A percentile compares a stretch with the other conserved stretches of the same genome.
Conservation (phyloP, 352 stramenopile species). For the Phytophthora pluvialis region DNA sequence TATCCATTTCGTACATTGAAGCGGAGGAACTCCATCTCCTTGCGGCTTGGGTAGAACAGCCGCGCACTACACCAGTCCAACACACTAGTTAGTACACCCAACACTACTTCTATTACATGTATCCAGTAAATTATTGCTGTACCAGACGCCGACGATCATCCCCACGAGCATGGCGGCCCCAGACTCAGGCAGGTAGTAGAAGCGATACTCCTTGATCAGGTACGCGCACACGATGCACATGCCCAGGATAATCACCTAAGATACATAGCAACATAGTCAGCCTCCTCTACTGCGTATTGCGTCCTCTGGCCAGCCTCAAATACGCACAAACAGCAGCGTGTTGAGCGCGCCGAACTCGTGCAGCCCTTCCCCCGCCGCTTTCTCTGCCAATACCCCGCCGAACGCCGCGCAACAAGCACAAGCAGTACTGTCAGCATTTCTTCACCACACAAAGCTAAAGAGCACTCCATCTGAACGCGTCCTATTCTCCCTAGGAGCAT, state of each 20-base stretch:
- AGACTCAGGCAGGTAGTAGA: conserved; percentile 92
- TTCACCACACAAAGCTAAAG: neutral
- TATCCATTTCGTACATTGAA: conserved; percentile 67
- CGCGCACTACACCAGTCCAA: conserved; percentile 51
- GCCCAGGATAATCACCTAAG: conserved; percentile 83
- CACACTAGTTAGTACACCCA: conserved; percentile 1
- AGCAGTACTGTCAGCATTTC: neutral
- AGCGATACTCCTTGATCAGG: conserved; percentile 90
- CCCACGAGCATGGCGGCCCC: conserved; percentile 93
- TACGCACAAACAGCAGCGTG: conserved; percentile 84
- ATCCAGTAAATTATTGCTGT: neutral
- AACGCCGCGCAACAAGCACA: neutral
- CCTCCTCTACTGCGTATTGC: neutral
- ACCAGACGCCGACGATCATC: conserved; percentile 86
- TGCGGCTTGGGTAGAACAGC: conserved; percentile 83
- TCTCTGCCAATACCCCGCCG: conserved; percentile 45
- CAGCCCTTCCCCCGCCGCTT: conserved; percentile 65
- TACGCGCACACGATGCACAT: conserved; percentile 92
- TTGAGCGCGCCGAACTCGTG: conserved; percentile 90
- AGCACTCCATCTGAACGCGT: neutral
- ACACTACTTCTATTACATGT: neutral
- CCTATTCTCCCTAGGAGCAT: neutral
- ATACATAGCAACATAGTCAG: neutral
- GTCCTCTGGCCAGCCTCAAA: neutral
- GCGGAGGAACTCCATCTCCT: conserved; percentile 91